Evolutionary conservation across 768 basidiomycete species (phyloP).

Genomic region (Termitomyces sp.): DNA sequence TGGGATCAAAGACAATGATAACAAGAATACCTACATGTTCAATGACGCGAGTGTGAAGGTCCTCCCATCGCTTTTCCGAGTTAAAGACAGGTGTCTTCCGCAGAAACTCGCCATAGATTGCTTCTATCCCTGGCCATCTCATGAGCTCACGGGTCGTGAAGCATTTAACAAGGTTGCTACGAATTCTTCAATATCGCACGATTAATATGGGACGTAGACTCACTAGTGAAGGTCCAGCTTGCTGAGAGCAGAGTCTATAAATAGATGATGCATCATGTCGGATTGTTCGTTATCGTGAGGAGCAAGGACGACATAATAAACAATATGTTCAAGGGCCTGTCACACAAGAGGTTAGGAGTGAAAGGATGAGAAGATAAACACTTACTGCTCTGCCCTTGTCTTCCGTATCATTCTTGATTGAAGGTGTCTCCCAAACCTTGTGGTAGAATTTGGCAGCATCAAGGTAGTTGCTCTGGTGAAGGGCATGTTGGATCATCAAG

Average conservation of each 20-base stretch:
- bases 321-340: conserved; percentile 91
- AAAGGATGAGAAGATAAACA: conserved; percentile 4
- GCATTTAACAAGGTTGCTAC: conserved; percentile 91
- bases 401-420: conserved; percentile 79
- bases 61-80: conserved; percentile 83
- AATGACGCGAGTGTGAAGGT: conserved; percentile 91
- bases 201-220: conserved; percentile 20
- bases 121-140: conserved; percentile 94
- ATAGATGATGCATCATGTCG: conserved; percentile 91
- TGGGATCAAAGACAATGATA: neutral
- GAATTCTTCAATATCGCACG: conserved; percentile 4
- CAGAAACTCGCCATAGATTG: conserved; percentile 82
- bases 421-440: conserved; percentile 96
- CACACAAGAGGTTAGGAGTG: conserved; percentile 10
- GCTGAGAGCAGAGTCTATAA: conserved; percentile 69
- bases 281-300: conserved; percentile 97
- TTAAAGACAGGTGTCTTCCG: conserved; percentile 80
- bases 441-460: conserved; percentile 95
- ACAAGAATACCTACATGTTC: conserved; percentile 75
- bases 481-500: conserved; percentile 92
- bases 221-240: conserved; percentile 88
- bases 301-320: conserved; percentile 91
- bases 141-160: conserved; percentile 92
- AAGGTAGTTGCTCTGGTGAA: conserved; percentile 81
- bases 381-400: conserved; percentile 69